These are phyloP conservation scores for Apophysomyces variabilis DNA, from an alignment of 371 early-diverging fungal genomes.

Conservation along the genomic window DNA sequence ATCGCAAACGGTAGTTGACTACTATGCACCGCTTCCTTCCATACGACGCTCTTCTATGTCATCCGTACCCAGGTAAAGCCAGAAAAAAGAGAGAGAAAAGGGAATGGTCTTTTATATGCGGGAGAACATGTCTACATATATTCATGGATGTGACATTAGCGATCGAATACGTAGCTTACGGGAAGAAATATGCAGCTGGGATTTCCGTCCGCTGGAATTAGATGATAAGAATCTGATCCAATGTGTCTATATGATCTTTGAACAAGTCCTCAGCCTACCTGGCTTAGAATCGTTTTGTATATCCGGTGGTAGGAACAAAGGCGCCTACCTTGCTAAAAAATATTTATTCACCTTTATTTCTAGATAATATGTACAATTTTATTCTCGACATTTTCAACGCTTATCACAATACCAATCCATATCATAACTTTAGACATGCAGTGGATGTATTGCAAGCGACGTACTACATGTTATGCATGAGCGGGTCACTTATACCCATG, in stretches of 20 bases:
- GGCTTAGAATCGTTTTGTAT: conserved; percentile 49
- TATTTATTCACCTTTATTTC: neutral
- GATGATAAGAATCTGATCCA: conserved; percentile 60
- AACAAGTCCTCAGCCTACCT: conserved; percentile 60
- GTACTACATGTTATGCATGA: conserved; percentile 72
- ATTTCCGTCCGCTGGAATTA: conserved; percentile 63
- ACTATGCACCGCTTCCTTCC: conserved; percentile 23
- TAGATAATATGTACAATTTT: conserved; percentile 66
- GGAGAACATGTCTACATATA: no score
- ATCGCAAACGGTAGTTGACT: conserved; percentile 19
- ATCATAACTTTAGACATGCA: conserved; percentile 88
- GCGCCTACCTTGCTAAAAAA: neutral
- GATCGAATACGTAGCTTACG: conserved; percentile 43
- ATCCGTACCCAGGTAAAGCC: conserved; percentile 22
- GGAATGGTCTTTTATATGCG: no score
- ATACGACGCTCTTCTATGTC: conserved; percentile 13
- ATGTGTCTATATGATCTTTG: conserved; percentile 61
- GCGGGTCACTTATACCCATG: conserved; percentile 58
- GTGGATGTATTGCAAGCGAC: conserved; percentile 86
- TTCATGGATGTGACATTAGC: neutral
- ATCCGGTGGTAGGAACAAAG: conserved; percentile 43
- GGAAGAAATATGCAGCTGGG: conserved; percentile 61
- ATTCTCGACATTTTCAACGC: conserved; percentile 67
- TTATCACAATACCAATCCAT: conserved; percentile 77
- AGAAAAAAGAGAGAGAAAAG: neutral